Base-by-base conservation (phyloP, 768 basidiomycete species). In the Heimioporus sp. region DNA sequence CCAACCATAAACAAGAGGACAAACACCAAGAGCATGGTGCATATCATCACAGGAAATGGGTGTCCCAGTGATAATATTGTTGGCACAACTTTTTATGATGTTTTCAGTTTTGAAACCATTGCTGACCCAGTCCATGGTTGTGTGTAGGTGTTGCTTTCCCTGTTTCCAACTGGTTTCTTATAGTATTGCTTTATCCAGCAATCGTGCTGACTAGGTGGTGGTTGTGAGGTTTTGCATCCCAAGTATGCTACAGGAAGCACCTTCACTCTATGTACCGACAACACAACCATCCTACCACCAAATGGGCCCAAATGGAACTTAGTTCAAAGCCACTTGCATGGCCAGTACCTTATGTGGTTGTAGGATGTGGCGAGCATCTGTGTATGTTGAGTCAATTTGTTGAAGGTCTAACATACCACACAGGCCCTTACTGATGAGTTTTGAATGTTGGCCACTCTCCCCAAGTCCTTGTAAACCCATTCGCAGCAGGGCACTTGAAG, bases 231-330 rank as follows among this genome's bases (percentile, higher is more conserved):
- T 65, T 51, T 65, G 28, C 62, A 65, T 43, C 60, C 75, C 46
- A 65, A 65, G 2, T 68, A 63, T 40, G 61, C 60, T 4, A 57
- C 61, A 1, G 43, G 49, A 7, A 16, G 66, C 35, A 67, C 60
- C 5, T 71, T 73, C 46, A 57, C 71, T 34, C 58, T 73, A 58
- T 72, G 72, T 4, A 69, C 72, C 15, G 73, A 73, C 40, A 59
- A 70, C 46, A 71, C 64, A 0, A 65, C 65, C 10, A 50, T 62
- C 11, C 61, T 74, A 34, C 45, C 59, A 3, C 2, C 68, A 10
- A 62, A 19, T 17, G 62, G 64, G 7, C 64, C 66, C 1, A 74
- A 74, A 38, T 60, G 74, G 17, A 67, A 75, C 48, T 73, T 71
- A 9, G 65, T 75, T 49, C 59, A 74, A 13, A 72, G 75, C 24